A percentile compares a stretch with the other conserved stretches of the same genome.
phyloP scores from a whole-genome alignment of 2,329 filamentous ascomycete genomes.

The Monilinia laxa region DNA sequence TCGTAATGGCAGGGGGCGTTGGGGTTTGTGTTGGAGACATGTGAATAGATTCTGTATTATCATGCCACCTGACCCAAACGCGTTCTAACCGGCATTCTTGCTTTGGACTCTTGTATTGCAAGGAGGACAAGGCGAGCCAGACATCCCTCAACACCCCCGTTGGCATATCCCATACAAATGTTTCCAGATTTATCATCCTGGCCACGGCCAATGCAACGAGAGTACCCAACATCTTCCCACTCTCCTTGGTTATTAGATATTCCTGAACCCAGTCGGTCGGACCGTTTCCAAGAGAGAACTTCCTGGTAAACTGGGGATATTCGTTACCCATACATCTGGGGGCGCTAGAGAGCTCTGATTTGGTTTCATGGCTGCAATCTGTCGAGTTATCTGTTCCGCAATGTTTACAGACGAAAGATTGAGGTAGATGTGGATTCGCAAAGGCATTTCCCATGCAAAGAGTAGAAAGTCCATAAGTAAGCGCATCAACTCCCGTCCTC shows the following conservation, averaged over 20 bases:
- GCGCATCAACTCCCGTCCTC: constrained; percentile 72
- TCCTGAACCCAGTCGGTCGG: constrained; percentile 76
- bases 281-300: constrained; percentile 83
- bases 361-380: constrained; percentile 34
- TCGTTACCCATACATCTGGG: constrained; percentile 63
- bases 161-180: constrained; percentile 87
- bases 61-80: constrained; percentile 81
- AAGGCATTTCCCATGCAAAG: constrained; percentile 72
- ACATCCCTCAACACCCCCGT: constrained; percentile 79
- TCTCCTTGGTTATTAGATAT: constrained; percentile 79
- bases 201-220: constrained; percentile 76
- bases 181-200: constrained; percentile 78
- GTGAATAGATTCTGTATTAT: constrained; percentile 52
- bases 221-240: constrained; percentile 85
- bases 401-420: constrained; percentile 38
- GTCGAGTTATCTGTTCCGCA: constrained; percentile 37
- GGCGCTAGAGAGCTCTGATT: constrained; percentile 25
- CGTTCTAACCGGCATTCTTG: constrained; percentile 67
- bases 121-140: constrained; percentile 73
- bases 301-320: constrained; percentile 75
- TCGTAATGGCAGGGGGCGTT: constrained; percentile 30
- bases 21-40: constrained; percentile 33
- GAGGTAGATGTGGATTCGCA: constrained; percentile 28
- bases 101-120: constrained; percentile 56
- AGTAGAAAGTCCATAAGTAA: constrained; percentile 79